Percentiles rank a stretch among this genome's conserved stretches.
Conservation (phyloP, 257 asterid genomes). For the Apocynum venetum region DNA sequence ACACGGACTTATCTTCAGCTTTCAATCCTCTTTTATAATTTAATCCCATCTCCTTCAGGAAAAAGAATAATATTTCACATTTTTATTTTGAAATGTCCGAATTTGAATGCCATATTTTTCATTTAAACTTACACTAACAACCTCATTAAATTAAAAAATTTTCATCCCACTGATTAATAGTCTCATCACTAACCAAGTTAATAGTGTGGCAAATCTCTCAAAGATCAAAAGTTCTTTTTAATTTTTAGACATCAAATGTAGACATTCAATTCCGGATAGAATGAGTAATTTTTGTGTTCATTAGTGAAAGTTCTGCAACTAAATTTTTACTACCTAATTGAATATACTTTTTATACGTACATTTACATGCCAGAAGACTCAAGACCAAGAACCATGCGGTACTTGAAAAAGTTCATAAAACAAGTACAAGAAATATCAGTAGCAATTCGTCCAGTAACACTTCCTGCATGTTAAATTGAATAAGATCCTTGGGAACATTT, state of each 20-base stretch:
- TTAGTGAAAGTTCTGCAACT: not conserved
- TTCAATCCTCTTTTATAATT: not conserved
- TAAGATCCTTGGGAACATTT: not conserved
- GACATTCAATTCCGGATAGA: too few species aligned
- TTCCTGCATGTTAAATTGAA: not conserved
- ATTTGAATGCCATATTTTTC: too few species aligned
- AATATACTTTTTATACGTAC: too few species aligned
- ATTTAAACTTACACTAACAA: too few species aligned
- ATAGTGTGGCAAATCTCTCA: too few species aligned
- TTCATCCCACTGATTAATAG: too few species aligned
- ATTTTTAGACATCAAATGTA: too few species aligned
- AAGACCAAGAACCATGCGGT: not conserved
- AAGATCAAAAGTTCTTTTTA: too few species aligned
- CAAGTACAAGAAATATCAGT: not conserved
- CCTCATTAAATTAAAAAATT: too few species aligned
- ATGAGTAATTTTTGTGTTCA: not conserved
- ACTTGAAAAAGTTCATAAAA: not conserved
- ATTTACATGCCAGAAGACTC: not conserved
- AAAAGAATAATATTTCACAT: not conserved
- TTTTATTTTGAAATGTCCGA: too few species aligned
- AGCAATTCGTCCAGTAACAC: not conserved
- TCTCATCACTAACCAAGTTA: too few species aligned
- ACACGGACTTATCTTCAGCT: not conserved
- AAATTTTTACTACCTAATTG: not conserved
- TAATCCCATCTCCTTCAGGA: not conserved